phyloP scores from a whole-genome alignment of 129 eudicot species.

The Centella asiatica region DNA sequence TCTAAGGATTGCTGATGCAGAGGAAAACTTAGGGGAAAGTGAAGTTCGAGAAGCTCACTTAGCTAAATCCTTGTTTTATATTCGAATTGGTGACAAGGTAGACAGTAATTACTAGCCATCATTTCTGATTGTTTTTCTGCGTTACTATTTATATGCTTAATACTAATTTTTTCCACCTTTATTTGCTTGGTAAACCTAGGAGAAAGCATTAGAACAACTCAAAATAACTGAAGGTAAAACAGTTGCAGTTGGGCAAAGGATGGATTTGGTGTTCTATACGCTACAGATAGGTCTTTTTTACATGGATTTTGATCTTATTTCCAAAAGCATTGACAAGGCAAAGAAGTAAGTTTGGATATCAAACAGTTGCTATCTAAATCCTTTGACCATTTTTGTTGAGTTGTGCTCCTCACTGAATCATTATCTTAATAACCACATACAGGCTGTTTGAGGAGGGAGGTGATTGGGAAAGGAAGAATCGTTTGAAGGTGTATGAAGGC shows the following conservation, averaged over 20 bases:
- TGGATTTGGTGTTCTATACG: conserved; percentile 91
- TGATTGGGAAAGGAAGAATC: conserved; percentile 98
- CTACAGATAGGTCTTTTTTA: conserved; percentile 84
- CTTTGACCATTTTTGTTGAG: background rate
- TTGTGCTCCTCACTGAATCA: background rate
- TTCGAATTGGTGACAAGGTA: conserved; percentile 79
- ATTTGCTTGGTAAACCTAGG: conserved; percentile 28
- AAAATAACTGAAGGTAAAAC: conserved; percentile 85
- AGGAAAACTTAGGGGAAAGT: conserved; percentile 95
- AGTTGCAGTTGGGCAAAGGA: conserved; percentile 94
- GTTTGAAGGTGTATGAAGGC: conserved; percentile 95
- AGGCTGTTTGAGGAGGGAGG: conserved; percentile 98
- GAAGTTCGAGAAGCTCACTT: conserved; percentile 98
- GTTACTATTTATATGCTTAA: background rate
- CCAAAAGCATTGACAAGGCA: conserved; percentile 91
- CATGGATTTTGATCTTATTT: conserved; percentile 90
- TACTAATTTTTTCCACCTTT: conserved; percentile 3
- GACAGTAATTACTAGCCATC: background rate
- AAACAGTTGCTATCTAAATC: conserved; percentile 5
- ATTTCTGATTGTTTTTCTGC: background rate
- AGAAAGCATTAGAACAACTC: conserved; percentile 90
- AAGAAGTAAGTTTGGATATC: conserved; percentile 53
- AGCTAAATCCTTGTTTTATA: conserved; percentile 83
- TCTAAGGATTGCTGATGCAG: conserved; percentile 86
- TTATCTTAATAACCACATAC: conserved; percentile 10